A percentile compares a stretch with the other conserved stretches of the same genome.
These are phyloP conservation scores for Heterobasidion irregulare DNA, from an alignment of 1,284 basidiomycete species.

Conservation along the genomic window DNA sequence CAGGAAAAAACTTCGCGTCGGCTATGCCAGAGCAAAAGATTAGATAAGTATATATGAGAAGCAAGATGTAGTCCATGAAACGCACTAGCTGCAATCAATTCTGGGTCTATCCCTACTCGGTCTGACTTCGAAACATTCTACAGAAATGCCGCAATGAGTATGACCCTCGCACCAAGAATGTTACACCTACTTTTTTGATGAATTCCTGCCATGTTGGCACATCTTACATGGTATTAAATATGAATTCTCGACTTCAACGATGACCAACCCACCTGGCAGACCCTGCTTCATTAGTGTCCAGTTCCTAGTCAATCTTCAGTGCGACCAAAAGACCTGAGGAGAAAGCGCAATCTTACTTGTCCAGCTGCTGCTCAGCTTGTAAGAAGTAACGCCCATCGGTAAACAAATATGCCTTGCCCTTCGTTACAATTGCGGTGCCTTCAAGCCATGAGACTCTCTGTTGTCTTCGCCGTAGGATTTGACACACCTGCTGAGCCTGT, in stretches of 20 bases:
- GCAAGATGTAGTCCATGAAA: neutral
- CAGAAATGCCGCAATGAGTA: neutral
- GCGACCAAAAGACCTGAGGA: neutral
- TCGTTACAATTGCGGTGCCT: constrained; percentile 80
- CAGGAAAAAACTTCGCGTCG: constrained; percentile 51
- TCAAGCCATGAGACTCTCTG: neutral
- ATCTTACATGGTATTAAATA: constrained; percentile 29
- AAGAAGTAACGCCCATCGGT: constrained; percentile 94
- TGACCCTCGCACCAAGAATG: neutral
- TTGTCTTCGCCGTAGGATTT: constrained; percentile 1
- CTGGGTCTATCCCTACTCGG: constrained; percentile 78
- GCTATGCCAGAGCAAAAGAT: constrained; percentile 23
- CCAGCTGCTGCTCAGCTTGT: constrained; percentile 87
- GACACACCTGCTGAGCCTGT: constrained; percentile 80
- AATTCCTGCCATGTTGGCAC: constrained; percentile 91
- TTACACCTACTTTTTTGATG: constrained; percentile 53
- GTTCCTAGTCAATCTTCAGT: constrained; percentile 39
- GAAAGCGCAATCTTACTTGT: constrained; percentile 40
- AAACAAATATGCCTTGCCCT: constrained; percentile 68
- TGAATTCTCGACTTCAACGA: neutral
- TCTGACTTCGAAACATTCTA: constrained; percentile 56
- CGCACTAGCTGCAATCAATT: constrained; percentile 60
- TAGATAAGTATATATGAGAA: neutral
- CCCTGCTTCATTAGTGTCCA: constrained; percentile 95
- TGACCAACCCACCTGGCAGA: constrained; percentile 46